These are phyloP conservation scores for Cokeromyces recurvatus DNA, from an alignment of 371 early-diverging fungal species.

Conservation along the genomic window DNA sequence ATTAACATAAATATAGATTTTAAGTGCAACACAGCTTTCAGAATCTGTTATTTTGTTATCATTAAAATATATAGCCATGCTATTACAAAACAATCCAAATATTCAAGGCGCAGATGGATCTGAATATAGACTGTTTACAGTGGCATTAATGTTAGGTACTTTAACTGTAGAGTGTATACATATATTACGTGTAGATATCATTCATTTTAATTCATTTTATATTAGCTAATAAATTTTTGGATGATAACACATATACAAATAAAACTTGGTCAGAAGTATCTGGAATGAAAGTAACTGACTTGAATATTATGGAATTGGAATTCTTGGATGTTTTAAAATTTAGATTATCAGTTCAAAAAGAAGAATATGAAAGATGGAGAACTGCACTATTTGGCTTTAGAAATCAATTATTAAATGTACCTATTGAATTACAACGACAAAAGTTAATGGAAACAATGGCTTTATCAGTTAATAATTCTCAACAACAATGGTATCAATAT, in stretches of 20 bases:
- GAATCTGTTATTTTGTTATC: conserved; percentile 56
- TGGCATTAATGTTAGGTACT: conserved; percentile 67
- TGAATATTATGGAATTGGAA: conserved; percentile 67
- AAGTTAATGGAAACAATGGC: conserved; percentile 19
- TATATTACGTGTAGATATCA: not conserved
- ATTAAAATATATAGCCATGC: conserved; percentile 58
- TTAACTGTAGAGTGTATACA: conserved; percentile 2
- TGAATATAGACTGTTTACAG: conserved; percentile 73
- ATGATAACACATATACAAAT: conserved; percentile 67
- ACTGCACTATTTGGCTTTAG: conserved; percentile 26
- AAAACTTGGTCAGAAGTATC: conserved; percentile 68
- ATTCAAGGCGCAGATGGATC: conserved; percentile 67
- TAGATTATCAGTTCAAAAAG: conserved; percentile 50
- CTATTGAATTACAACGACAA: conserved; percentile 18
- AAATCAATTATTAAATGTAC: conserved; percentile 17
- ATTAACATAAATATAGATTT: conserved; percentile 21
- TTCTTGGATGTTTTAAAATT: conserved; percentile 58
- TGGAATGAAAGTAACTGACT: conserved; percentile 53
- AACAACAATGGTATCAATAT: conserved; percentile 1
- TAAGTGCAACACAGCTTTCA: conserved; percentile 59
- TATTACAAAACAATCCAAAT: conserved; percentile 51
- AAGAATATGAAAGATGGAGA: conserved; percentile 48
- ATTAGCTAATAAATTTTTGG: conserved; percentile 65
- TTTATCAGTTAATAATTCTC: not conserved
- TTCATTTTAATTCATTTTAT: not conserved